Conservation (phyloP, 176 grass and related monocot genomes). For the Oryza officinalis region DNA sequence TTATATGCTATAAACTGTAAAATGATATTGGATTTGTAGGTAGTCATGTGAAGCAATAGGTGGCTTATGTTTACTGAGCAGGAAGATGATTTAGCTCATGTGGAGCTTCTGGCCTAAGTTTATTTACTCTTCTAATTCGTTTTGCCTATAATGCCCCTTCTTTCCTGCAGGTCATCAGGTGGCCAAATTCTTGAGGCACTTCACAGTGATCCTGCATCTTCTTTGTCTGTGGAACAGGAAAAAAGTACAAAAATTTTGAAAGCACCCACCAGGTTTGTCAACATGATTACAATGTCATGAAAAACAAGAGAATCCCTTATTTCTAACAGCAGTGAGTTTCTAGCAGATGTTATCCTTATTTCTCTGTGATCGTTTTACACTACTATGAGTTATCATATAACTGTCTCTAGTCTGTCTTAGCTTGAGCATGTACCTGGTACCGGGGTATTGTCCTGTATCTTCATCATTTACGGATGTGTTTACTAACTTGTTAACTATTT, state of each 20-base stretch:
- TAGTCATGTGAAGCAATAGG: conserved; percentile 25
- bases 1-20: conserved; percentile 39
- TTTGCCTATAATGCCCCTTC: conserved; percentile 53
- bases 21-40: conserved; percentile 36
- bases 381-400: conserved; percentile 24
- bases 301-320: conserved; percentile 5
- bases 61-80: conserved; percentile 28
- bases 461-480: conserved; percentile 21
- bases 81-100: conserved; percentile 41
- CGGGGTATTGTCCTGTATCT: conserved; percentile 31
- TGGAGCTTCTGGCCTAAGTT: conserved; percentile 36
- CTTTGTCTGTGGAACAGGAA: conserved; percentile 89
- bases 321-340: conserved; percentile 32
- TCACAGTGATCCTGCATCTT: conserved; percentile 94
- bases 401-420: not conserved
- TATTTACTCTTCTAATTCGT: conserved; percentile 19
- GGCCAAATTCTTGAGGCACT: conserved; percentile 96
- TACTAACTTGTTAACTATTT: conserved; percentile 26
- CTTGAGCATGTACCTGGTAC: conserved; percentile 39
- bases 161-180: conserved; percentile 76
- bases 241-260: conserved; percentile 80
- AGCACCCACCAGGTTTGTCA: conserved; percentile 70
- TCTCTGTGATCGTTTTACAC: conserved; percentile 35
- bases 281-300: conserved; percentile 27
- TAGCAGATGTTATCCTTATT: conserved; percentile 29